Conservation (phyloP, 1,139 yeast genomes). For the Debaryomyces coudertii region DNA sequence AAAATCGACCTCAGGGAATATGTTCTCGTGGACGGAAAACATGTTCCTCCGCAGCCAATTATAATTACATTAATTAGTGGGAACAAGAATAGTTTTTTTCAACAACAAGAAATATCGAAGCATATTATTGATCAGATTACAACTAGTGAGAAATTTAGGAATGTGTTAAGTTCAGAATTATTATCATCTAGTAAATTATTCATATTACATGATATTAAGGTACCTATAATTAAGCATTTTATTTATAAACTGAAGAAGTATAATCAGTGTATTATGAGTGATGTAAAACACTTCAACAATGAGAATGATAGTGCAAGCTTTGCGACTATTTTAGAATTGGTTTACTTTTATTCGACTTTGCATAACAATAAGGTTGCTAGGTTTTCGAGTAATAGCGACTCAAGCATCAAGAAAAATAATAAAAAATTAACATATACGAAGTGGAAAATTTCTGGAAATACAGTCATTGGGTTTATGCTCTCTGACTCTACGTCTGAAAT, state of each 20-base stretch:
- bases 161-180: constrained; percentile 42
- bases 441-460: constrained; percentile 24
- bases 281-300: constrained; percentile 21
- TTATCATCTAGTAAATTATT: constrained; percentile 21
- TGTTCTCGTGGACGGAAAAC: constrained; percentile 20
- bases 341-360: constrained; percentile 36
- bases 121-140: constrained; percentile 50
- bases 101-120: constrained; percentile 63
- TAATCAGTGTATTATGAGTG: constrained; percentile 40
- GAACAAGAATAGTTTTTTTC: constrained; percentile 78
- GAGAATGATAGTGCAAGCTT: constrained; percentile 1
- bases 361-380: constrained; percentile 33
- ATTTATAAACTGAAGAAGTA: constrained; percentile 70
- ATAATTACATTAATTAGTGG: constrained; percentile 79
- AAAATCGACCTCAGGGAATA: constrained; percentile 44
- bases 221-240: constrained; percentile 74
- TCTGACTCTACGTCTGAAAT: constrained; percentile 40
- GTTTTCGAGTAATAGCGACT: background rate
- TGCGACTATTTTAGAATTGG: constrained; percentile 26
- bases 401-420: constrained; percentile 13
- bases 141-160: constrained; percentile 36
- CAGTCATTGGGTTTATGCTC: constrained; percentile 43
- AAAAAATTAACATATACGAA: constrained; percentile 41
- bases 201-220: constrained; percentile 51
- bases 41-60: constrained; percentile 31